phyloP scores from a whole-genome alignment of 169 alveolate genomes.

The Eimeria acervulina region DNA sequence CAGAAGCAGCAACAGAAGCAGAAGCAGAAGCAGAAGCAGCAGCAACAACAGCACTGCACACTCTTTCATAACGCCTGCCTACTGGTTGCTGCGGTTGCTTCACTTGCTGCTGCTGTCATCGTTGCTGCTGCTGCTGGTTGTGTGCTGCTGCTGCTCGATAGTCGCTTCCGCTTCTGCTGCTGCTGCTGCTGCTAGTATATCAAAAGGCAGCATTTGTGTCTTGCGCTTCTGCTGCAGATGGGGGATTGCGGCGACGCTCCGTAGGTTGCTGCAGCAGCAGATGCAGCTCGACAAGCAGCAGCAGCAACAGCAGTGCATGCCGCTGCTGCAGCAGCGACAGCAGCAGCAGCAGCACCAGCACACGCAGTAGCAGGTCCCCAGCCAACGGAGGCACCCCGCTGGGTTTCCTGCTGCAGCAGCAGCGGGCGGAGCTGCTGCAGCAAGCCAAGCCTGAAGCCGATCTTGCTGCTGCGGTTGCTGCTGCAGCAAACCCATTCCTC shows the following conservation, averaged over 20 bases:
- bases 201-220: background rate
- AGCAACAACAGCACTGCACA: background rate
- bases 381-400: background rate
- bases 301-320: constrained; percentile 71
- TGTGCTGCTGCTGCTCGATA: background rate
- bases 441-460: background rate
- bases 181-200: too few species aligned
- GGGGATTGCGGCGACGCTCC: constrained; percentile 5
- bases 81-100: background rate
- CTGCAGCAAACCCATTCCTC: constrained; percentile 20
- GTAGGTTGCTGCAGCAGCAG: constrained; percentile 55
- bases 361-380: background rate
- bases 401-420: constrained; percentile 32
- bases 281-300: constrained; percentile 36
- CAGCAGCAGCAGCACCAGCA: constrained; percentile 51
- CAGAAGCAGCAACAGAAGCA: background rate
- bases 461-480: constrained; percentile 15
- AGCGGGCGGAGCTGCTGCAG: constrained; percentile 45
- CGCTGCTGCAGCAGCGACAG: constrained; percentile 39
- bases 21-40: constrained; percentile 12
- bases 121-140: background rate
- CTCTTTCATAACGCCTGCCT: too few species aligned
- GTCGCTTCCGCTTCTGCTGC: background rate
- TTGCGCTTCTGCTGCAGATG: constrained; percentile 39
- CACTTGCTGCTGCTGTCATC: too few species aligned